A percentile compares a stretch with the other conserved stretches of the same genome.
Conservation (phyloP, 306 rosid species). For the Prunus mongolica region DNA sequence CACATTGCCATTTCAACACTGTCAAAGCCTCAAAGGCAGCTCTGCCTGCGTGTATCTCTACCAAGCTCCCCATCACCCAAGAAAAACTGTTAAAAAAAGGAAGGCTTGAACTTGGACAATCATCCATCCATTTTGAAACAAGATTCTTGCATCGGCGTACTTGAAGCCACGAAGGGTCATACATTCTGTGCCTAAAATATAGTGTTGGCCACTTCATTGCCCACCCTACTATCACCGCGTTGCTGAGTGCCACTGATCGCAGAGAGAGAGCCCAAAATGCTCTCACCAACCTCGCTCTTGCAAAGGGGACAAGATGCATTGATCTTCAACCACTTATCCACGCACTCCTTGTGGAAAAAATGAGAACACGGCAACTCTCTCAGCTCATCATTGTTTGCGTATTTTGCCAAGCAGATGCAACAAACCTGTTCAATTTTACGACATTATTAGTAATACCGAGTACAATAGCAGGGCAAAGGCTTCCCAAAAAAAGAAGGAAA, state of each 20-base stretch:
- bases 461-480: background rate
- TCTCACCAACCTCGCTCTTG: slow-evolving; percentile 72
- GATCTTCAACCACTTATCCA: slow-evolving; percentile 95
- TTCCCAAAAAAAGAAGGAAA: background rate
- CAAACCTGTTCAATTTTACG: slow-evolving; percentile 60
- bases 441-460: background rate
- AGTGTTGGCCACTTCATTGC: slow-evolving; percentile 23
- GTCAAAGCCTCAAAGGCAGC: background rate
- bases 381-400: slow-evolving; percentile 81
- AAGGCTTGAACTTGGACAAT: background rate
- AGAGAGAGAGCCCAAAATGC: slow-evolving; percentile 30
- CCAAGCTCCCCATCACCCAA: slow-evolving; percentile 2
- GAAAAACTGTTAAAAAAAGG: background rate
- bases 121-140: slow-evolving; percentile 13
- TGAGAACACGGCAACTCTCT: slow-evolving; percentile 89
- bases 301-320: slow-evolving; percentile 91
- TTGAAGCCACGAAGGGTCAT: background rate
- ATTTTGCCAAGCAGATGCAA: slow-evolving; percentile 90
- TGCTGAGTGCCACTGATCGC: slow-evolving; percentile 46
- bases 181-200: background rate
- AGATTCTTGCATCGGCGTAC: background rate
- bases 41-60: background rate
- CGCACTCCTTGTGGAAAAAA: slow-evolving; percentile 92
- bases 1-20: background rate
- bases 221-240: slow-evolving; percentile 32